Evolutionary conservation across 371 early-diverging fungal species (phyloP), one percentile per base, ranked within the genome.

Genomic region (Actinomucor elegans): DNA sequence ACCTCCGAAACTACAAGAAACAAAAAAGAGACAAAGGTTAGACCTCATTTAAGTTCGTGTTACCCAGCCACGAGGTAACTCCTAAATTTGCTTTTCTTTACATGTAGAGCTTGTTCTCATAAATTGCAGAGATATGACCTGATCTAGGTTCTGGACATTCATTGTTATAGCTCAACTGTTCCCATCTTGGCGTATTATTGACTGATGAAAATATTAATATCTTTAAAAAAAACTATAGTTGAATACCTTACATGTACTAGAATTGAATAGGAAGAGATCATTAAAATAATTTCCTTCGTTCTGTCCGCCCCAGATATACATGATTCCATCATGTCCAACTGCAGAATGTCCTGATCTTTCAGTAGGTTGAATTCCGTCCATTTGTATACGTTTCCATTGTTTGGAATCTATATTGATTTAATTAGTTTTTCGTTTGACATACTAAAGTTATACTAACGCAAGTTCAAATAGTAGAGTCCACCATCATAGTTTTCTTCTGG

Each of bases 1-100:
- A 37, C 92, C 92, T 48, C 91, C 90, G 61, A 89, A 90, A 38
- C 86, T 85, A 45, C n/a, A n/a, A n/a, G n/a, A n/a, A n/a, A n/a
- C n/a, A n/a, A n/a, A n/a, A n/a, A 36, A 29, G 35, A 24, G 35
- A 26, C 23, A 27, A 36, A 23, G 26, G 49, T 49, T 49, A 49
- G 49, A 49, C 49, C 36, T 49, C 49, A 51, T 50, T 54, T 41
- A 53, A 53, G 34, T 28, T 48, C 31, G 53, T 52, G 64, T 49
- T 50, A 60, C 61, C 10, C 44, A 40, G 44, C 44, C 57, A 57
- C 56, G 48, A 58, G 58, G 41, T 41, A 37, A 27, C 43, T 36
- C 53, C 44, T 52, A 59, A 56, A 46, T 50, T 31, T 17, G 36
- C n/a, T 44, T 6, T 14, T 46, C 21, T 26, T 68, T 77, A 84